These are phyloP conservation scores for Gonium pectorale DNA, from an alignment of 139 green algal genomes.

Conservation along the genomic window DNA sequence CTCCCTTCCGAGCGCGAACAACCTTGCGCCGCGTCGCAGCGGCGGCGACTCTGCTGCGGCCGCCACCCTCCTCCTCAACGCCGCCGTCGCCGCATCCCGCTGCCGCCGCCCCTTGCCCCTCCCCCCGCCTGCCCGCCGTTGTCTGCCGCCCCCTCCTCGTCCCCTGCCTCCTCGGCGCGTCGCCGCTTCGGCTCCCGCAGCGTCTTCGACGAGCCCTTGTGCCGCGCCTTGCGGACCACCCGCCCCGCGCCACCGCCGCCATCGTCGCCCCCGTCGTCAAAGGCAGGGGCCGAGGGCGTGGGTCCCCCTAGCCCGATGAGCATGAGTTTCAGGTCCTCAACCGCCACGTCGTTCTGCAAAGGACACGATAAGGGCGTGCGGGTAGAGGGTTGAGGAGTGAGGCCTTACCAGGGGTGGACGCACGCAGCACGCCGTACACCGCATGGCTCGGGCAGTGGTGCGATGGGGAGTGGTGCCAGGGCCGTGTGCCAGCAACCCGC, in stretches of 20 bases:
- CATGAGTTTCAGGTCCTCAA: constrained; percentile 5
- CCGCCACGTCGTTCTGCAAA: background rate
- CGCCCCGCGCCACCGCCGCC: no score
- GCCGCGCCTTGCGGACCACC: background rate
- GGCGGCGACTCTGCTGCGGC: no score
- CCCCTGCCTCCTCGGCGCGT: background rate
- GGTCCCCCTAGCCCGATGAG: constrained; percentile 8
- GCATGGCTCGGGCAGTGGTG: no score
- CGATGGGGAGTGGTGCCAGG: no score
- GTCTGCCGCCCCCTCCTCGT: background rate
- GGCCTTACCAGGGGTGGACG: background rate
- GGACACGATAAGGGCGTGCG: background rate
- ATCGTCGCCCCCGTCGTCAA: background rate
- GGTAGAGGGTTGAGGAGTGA: background rate
- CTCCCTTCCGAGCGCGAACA: no score
- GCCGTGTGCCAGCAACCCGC: background rate
- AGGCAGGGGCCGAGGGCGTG: no score
- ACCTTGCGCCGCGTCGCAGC: no score
- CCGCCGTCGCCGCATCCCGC: no score
- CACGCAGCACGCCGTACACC: background rate
- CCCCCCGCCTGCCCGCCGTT: background rate
- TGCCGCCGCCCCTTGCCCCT: no score
- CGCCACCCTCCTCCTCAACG: no score
- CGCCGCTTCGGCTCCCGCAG: background rate
- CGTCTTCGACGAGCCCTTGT: background rate